Conservation (phyloP, 2,329 filamentous ascomycete genomes). For the Waltergamsia citrina region DNA sequence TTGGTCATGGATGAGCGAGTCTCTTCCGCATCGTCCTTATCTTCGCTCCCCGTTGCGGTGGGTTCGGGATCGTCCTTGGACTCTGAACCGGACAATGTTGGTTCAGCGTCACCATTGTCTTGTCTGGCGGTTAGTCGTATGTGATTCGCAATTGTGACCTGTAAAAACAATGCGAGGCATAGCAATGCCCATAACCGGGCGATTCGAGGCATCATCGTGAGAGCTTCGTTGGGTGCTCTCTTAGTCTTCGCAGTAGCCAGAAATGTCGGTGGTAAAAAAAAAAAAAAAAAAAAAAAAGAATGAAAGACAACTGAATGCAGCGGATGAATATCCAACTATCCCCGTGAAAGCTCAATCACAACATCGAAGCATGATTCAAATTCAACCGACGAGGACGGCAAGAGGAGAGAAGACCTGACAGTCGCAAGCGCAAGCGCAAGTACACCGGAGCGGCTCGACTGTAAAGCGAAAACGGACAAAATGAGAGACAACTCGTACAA, state of each 20-base stretch:
- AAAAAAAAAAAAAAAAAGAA: neutral
- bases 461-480: too few relatives aligned
- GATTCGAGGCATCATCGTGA: constrained; percentile 26
- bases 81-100: constrained; percentile 4
- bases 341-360: too few relatives aligned
- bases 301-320: too few relatives aligned
- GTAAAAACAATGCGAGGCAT: constrained; percentile 22
- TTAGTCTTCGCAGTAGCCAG: too few relatives aligned
- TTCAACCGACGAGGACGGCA: too few relatives aligned
- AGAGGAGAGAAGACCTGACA: too few relatives aligned
- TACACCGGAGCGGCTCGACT: too few relatives aligned
- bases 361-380: too few relatives aligned
- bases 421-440: too few relatives aligned
- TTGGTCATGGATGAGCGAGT: constrained; percentile 5
- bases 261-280: neutral
- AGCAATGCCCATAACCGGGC: constrained; percentile 25
- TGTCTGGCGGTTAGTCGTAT: constrained; percentile 22
- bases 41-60: neutral
- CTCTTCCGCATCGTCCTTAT: neutral
- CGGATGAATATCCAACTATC: too few relatives aligned
- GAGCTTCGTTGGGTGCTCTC: too few relatives aligned
- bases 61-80: neutral
- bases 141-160: constrained; percentile 23
- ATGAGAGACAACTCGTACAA: too few relatives aligned
- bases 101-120: constrained; percentile 11